Evolutionary conservation across 1,139 yeast genomes (phyloP).

Genomic region (Hemisphaericaspora xylofermentans): DNA sequence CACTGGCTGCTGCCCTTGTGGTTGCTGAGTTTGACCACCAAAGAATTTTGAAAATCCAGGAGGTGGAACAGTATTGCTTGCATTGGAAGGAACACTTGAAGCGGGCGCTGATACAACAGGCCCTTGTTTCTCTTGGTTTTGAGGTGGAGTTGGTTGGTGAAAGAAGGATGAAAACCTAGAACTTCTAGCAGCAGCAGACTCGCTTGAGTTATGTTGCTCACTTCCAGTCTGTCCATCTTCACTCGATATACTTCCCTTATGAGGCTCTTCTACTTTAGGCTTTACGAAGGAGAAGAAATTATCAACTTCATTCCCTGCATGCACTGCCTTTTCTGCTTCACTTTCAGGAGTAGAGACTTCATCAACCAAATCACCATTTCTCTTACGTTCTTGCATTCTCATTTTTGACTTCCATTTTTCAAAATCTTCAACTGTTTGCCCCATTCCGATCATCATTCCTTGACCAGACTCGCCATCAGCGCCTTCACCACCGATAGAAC

Average conservation of each 20-base stretch:
- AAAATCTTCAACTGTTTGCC: slow-evolving; percentile 67
- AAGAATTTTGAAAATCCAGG: slow-evolving; percentile 18
- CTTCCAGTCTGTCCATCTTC: not conserved
- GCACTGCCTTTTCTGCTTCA: slow-evolving; percentile 11
- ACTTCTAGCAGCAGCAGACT: slow-evolving; percentile 27
- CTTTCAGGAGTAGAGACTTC: slow-evolving; percentile 19
- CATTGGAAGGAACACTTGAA: slow-evolving; percentile 2
- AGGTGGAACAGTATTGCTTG: slow-evolving; percentile 11
- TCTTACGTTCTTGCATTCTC: slow-evolving; percentile 55
- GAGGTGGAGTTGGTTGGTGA: slow-evolving; percentile 12
- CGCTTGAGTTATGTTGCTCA: not conserved
- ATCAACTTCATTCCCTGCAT: slow-evolving; percentile 48
- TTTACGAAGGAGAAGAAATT: slow-evolving; percentile 51
- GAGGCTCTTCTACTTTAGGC: slow-evolving; percentile 20
- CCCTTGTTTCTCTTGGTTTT: slow-evolving; percentile 4
- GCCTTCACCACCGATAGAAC: slow-evolving; percentile 1
- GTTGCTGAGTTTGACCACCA: slow-evolving; percentile 8
- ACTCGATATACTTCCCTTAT: slow-evolving; percentile 6
- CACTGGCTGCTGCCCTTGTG: slow-evolving; percentile 2
- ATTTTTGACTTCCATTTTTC: slow-evolving; percentile 67
- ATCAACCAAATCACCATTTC: slow-evolving; percentile 45
- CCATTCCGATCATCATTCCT: slow-evolving; percentile 29
- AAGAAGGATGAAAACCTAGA: slow-evolving; percentile 52
- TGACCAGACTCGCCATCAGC: slow-evolving; percentile 23
- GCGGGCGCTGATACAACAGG: slow-evolving; percentile 7